Conservation (phyloP, 2,329 filamentous ascomycete genomes). For the Botrytis porri region DNA sequence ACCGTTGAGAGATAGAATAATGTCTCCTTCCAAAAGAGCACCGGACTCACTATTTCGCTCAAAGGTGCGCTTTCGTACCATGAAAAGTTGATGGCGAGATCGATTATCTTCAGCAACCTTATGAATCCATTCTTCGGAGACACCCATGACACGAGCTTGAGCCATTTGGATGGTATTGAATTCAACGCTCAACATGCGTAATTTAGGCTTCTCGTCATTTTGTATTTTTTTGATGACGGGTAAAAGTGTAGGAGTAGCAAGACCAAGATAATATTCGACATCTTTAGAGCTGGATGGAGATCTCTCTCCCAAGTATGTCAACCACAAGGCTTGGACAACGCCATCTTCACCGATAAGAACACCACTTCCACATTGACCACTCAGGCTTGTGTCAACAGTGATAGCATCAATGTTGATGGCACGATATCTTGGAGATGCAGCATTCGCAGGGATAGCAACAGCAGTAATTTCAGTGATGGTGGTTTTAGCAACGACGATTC, state of each 20-base stretch:
- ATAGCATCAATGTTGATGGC: conserved; percentile 96
- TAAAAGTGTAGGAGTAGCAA: conserved; percentile 82
- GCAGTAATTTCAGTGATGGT: conserved; percentile 96
- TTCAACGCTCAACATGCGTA: conserved; percentile 91
- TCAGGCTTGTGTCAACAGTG: conserved; percentile 90
- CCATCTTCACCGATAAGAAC: conserved; percentile 88
- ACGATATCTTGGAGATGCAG: conserved; percentile 84
- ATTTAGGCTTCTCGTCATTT: conserved; percentile 70
- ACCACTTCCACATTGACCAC: conserved; percentile 88
- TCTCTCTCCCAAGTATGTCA: conserved; percentile 93
- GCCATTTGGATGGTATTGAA: conserved; percentile 95
- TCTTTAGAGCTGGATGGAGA: conserved; percentile 76
- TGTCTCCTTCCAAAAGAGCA: conserved; percentile 81
- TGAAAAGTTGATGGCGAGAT: conserved; percentile 93
- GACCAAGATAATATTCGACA: conserved; percentile 92
- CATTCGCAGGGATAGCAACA: conserved; percentile 92
- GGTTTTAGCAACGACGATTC: conserved; percentile 90
- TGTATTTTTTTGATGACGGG: conserved; percentile 88
- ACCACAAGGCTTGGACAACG: conserved; percentile 90
- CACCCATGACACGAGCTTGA: conserved; percentile 94
- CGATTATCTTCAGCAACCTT: conserved; percentile 86
- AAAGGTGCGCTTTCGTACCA: conserved; percentile 87
- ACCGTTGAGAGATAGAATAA: conserved; percentile 85
- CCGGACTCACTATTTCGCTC: conserved; percentile 59
- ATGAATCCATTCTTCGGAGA: conserved; percentile 92